These are phyloP conservation scores for Aureobasidium sp. DNA, from an alignment of 2,329 filamentous ascomycete genomes.

Conservation along the genomic window DNA sequence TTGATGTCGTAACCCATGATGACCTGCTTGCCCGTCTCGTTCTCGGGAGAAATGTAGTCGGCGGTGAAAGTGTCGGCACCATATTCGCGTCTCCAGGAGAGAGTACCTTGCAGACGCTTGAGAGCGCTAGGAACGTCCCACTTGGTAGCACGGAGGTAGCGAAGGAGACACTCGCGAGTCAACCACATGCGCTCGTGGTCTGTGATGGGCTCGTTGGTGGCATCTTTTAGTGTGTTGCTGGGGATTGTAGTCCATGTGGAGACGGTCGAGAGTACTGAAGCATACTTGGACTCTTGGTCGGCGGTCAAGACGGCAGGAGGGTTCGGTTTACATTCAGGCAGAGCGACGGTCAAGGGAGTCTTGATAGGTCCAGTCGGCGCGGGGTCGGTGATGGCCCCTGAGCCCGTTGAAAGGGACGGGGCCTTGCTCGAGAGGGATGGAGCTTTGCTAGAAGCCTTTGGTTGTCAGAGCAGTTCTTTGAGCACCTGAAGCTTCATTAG, in stretches of 20 bases:
- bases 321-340: constrained; percentile 48
- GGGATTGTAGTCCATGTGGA: constrained; percentile 64
- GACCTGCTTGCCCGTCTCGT: constrained; percentile 93
- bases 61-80: constrained; percentile 69
- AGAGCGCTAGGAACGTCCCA: constrained; percentile 71
- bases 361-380: constrained; percentile 23
- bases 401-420: constrained; percentile 19
- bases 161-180: constrained; percentile 81
- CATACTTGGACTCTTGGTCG: constrained; percentile 78
- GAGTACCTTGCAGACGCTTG: constrained; percentile 69
- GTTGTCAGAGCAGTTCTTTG: not conserved
- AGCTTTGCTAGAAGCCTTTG: constrained; percentile 13
- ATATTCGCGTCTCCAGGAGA: constrained; percentile 87
- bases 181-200: constrained; percentile 83
- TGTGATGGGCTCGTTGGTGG: constrained; percentile 55
- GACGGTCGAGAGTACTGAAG: constrained; percentile 61
- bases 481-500: not conserved
- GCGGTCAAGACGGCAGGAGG: constrained; percentile 54
- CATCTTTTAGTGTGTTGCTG: constrained; percentile 51
- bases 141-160: constrained; percentile 89
- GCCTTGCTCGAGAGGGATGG: constrained; percentile 15
- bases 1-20: constrained; percentile 80
- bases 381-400: constrained; percentile 19
- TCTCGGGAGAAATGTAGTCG: constrained; percentile 86
- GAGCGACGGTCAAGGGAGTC: constrained; percentile 25